Evolutionary conservation across 495 filamentous ascomycete genomes (phyloP).

Genomic region (Lasiosphaeriaceae sp.): DNA sequence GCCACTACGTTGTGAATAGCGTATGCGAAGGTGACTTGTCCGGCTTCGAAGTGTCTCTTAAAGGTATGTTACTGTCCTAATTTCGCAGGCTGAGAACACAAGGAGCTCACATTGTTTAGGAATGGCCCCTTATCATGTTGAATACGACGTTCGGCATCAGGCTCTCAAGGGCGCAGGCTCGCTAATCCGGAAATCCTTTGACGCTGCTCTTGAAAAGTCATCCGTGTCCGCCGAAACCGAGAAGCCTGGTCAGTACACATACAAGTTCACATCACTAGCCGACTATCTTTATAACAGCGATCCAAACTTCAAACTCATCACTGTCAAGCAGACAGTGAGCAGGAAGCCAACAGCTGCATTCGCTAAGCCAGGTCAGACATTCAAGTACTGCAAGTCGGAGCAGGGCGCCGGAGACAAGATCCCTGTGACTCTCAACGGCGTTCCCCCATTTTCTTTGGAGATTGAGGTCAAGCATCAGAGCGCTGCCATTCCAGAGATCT

Average conservation of each 20-base stretch:
- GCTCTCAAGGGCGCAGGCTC: slow-evolving; percentile 58
- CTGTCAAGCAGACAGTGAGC: slow-evolving; percentile 77
- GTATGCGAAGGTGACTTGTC: slow-evolving; percentile 95
- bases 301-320: slow-evolving; percentile 58
- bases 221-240: slow-evolving; percentile 80
- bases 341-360: slow-evolving; percentile 76
- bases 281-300: slow-evolving; percentile 82
- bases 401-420: slow-evolving; percentile 77
- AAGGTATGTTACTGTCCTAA: slow-evolving; percentile 47
- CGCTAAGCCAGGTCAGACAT: slow-evolving; percentile 82
- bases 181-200: slow-evolving; percentile 60
- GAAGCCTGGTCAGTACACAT: slow-evolving; percentile 76
- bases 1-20: slow-evolving; percentile 63
- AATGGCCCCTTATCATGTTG: slow-evolving; percentile 74
- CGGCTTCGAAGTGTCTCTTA: slow-evolving; percentile 71
- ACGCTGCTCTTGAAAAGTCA: slow-evolving; percentile 64
- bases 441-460: slow-evolving; percentile 86
- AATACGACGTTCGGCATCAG: slow-evolving; percentile 74
- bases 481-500: slow-evolving; percentile 70
- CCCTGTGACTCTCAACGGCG: slow-evolving; percentile 74
- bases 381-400: slow-evolving; percentile 88
- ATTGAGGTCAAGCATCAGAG: slow-evolving; percentile 88
- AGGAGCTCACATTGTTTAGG: slow-evolving; percentile 37
- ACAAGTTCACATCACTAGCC: slow-evolving; percentile 74
- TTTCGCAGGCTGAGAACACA: neutral